Base-by-base conservation (phyloP, 2,329 filamentous ascomycete species). In the Paecilomyces variotii region DNA sequence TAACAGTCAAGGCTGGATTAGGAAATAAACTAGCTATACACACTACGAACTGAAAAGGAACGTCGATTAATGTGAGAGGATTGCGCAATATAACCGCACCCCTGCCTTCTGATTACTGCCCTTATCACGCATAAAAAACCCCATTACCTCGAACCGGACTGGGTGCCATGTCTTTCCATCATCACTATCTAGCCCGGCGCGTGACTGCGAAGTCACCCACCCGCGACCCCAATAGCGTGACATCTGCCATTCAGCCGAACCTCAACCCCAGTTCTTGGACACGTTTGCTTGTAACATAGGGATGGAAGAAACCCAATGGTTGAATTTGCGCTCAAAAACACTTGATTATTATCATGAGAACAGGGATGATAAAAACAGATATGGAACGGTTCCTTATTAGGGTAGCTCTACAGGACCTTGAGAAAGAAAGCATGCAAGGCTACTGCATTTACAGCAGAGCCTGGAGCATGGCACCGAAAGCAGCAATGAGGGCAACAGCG, bases 391-490 rank as follows among this genome's bases (percentile, higher is more conserved):
- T 70, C 68, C 70, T 70, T 68, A 70, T 68, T 67, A 70, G 65
- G 67, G 65, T 26, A 66, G 70, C 66, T 74, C 69, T 73, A 74
- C 69, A 72, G 68, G 62, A 68, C 65, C 64, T 66, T 61, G 62
- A 71, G 66, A 66, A 63, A 64, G 68, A 68, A 65, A 70, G 67
- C 68, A 74, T 73, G 39, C 66, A 69, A 65, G 65, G 56, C 63
- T 61, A 59, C 65, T 64, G 68, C 66, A 64, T 70, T 76, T 79
- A 81, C 72, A 81, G 69, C 67, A 72, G 68, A 60, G 79, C 72
- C 65, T 76, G 73, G 63, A 79, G 64, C 51, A 80, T 64, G 65
- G 74, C 74, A 66, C 76, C 77, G 63, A 80, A 68, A 57, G 76
- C 9, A 56, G 78, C 75, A 35, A 77, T 75, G 56, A 76, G 55